These are phyloP conservation scores for Cryphonectria nitschkei DNA, from an alignment of 2,329 filamentous ascomycete species.

Conservation along the genomic window DNA sequence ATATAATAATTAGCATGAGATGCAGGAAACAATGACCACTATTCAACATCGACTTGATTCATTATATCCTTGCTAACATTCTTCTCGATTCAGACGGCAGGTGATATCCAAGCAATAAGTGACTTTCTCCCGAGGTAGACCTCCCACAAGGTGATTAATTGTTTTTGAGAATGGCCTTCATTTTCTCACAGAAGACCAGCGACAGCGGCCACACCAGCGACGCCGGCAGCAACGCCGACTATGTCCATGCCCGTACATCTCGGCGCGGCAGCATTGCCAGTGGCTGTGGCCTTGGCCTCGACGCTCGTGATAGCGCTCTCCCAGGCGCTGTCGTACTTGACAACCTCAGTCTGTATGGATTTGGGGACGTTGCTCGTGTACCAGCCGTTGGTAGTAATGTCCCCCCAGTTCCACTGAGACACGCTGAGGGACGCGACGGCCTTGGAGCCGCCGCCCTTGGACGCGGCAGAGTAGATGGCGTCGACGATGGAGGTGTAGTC, in stretches of 20 bases:
- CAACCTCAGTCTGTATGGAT: slow-evolving; percentile 25
- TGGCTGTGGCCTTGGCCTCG: slow-evolving; percentile 24
- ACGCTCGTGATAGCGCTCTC: slow-evolving; percentile 27
- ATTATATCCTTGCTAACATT: no score
- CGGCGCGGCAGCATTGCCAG: slow-evolving; percentile 19
- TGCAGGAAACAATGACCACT: no score
- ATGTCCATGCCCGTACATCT: slow-evolving; percentile 24
- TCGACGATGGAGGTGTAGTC: slow-evolving; percentile 30
- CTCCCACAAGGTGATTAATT: no score
- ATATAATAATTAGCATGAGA: no score
- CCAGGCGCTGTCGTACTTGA: slow-evolving; percentile 26
- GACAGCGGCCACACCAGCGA: slow-evolving; percentile 26
- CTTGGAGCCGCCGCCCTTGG: slow-evolving; percentile 21
- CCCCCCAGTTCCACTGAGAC: slow-evolving; percentile 29
- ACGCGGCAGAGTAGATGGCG: slow-evolving; percentile 30
- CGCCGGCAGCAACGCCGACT: slow-evolving; percentile 21
- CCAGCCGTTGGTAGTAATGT: slow-evolving; percentile 30
- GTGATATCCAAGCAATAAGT: no score
- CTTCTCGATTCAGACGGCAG: no score
- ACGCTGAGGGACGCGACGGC: slow-evolving; percentile 26
- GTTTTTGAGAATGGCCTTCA: no score
- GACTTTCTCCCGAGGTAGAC: no score
- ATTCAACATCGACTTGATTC: no score
- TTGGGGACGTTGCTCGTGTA: slow-evolving; percentile 27
- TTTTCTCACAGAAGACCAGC: slow-evolving; percentile 20